These are phyloP conservation scores for Endothia cerciana DNA, from an alignment of 2,329 filamentous ascomycete genomes.

Conservation along the genomic window DNA sequence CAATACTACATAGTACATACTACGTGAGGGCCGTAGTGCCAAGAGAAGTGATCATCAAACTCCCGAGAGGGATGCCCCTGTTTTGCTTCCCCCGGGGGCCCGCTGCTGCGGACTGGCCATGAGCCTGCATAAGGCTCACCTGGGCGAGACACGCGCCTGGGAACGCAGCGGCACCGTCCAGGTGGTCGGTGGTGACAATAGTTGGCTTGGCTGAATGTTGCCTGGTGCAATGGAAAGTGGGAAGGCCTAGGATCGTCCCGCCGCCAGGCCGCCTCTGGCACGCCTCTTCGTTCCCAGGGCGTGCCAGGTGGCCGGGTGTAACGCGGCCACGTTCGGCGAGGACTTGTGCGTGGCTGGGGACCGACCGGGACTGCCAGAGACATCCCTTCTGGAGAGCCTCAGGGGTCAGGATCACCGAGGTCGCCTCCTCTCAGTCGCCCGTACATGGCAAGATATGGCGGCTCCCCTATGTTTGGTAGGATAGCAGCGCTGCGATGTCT, in stretches of 20 bases:
- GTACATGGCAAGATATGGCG: slow-evolving; percentile 16
- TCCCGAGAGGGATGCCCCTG: slow-evolving; percentile 20
- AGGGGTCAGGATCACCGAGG: neutral
- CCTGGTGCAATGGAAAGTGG: slow-evolving; percentile 8
- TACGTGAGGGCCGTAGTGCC: neutral
- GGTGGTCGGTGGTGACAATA: slow-evolving; percentile 3
- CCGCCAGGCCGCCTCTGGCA: neutral
- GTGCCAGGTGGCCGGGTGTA: too few relatives aligned
- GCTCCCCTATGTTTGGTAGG: neutral
- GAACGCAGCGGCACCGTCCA: slow-evolving; percentile 6
- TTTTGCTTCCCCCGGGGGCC: neutral
- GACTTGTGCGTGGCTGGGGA: slow-evolving; percentile 24
- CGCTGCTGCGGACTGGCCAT: too few relatives aligned
- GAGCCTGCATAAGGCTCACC: too few relatives aligned
- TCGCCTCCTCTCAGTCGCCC: neutral
- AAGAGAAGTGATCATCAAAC: neutral
- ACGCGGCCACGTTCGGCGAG: slow-evolving; percentile 19
- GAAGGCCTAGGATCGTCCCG: slow-evolving; percentile 18
- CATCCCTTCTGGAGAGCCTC: neutral
- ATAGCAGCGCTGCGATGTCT: neutral
- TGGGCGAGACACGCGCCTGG: too few relatives aligned
- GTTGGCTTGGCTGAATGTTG: slow-evolving; percentile 22
- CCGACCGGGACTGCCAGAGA: slow-evolving; percentile 2
- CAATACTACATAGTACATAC: neutral
- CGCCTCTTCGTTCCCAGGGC: slow-evolving; percentile 16